These are phyloP conservation scores for Oryza punctata DNA, from an alignment of 176 grass and related monocot genomes.

Conservation along the genomic window DNA sequence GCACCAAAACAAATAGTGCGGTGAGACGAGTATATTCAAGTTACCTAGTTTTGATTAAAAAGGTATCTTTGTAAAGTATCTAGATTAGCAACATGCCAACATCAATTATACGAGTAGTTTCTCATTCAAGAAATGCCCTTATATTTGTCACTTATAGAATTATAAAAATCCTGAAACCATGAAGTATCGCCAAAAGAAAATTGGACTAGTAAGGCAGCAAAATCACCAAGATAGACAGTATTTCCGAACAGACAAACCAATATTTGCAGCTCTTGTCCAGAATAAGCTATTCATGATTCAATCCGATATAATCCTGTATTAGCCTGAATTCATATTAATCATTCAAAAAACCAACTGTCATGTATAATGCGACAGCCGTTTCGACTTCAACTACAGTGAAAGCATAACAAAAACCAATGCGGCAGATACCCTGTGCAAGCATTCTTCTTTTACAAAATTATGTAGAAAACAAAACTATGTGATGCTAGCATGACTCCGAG, in stretches of 20 bases:
- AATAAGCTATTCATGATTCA: background rate
- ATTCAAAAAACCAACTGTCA: conserved; percentile 6
- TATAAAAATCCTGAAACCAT: background rate
- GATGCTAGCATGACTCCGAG: background rate
- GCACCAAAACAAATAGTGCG: background rate
- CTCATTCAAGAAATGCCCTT: background rate
- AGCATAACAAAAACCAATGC: background rate
- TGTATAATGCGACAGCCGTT: background rate
- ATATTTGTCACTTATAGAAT: conserved; percentile 1
- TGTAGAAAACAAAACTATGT: background rate
- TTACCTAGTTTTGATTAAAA: background rate
- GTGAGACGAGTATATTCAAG: background rate
- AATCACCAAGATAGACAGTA: background rate
- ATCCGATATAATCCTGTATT: background rate
- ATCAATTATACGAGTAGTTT: conserved; percentile 8
- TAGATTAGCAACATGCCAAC: background rate
- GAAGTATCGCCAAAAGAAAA: background rate
- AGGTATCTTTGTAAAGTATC: conserved; percentile 25
- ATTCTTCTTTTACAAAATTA: background rate
- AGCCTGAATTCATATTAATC: background rate
- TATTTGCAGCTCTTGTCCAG: background rate
- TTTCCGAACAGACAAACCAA: background rate
- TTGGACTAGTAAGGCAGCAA: background rate
- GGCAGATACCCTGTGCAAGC: background rate
- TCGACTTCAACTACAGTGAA: background rate